Evolutionary conservation across 352 stramenopile species (phyloP), one percentile per base, ranked within the genome.

Genomic region (Globisporangium emineosum): DNA sequence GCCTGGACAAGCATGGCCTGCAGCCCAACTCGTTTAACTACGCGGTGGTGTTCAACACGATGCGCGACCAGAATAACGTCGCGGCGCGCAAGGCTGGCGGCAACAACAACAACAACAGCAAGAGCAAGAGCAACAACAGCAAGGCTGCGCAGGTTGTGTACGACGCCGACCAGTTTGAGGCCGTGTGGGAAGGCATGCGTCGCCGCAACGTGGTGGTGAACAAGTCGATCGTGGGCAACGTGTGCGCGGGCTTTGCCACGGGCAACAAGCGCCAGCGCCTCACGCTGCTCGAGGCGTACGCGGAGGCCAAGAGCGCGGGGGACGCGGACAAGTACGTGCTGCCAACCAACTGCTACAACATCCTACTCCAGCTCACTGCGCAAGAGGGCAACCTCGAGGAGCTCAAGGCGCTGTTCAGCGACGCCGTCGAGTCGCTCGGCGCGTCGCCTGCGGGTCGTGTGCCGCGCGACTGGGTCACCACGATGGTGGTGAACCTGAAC

Each of bases 251-350:
- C 30, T 84, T 88, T 40, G 59, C 67, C 12, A 49, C 27, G 43
- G 81, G 75, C 35, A 71, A 78, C 64, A 88, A 87, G 64, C 69
- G 78, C 42, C 81, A 90, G 64, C 81, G 78, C 25, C 65, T 84
- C 59, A 68, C 77, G 56, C 60, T 90, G 42, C 69, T 90, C 17
- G 78, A 90, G 40, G 77, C 73, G 45, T 90, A 84, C 69, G 65
- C 68, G 7, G 65, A 75, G 23, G 70, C 67, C 27, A 66, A 70
- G 54, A 62, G 42, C 21, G 60, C 64, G 12, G 29, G 29, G 29
- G 60, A 66, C 2, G 64, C 71, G 23, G 80, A 89, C 62, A 71
- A 51, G 13, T 90, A 79, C 68, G 50, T 78, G 35, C 72, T 87
- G 37, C 77, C 77, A 29, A 67, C 69, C 19, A 27, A 66, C 32